Conservation (phyloP, 1,139 yeast species). For the Kodamaea anthophila region DNA sequence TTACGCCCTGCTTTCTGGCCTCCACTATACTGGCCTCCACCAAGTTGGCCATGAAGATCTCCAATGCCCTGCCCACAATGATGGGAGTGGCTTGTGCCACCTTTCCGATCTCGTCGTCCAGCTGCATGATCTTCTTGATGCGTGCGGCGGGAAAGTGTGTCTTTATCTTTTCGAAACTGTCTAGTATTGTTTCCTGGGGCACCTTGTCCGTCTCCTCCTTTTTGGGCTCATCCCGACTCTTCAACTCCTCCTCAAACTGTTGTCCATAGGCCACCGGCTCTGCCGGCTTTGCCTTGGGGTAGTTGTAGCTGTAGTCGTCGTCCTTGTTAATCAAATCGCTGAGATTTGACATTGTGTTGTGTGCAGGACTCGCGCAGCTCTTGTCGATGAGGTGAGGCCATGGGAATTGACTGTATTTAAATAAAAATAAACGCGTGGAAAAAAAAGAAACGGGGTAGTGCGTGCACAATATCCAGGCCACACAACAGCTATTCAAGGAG, state of each 20-base stretch:
- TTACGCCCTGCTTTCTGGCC: conserved; percentile 70
- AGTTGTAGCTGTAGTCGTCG: conserved; percentile 15
- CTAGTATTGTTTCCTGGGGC: conserved; percentile 26
- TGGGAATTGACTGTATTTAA: conserved; percentile 11
- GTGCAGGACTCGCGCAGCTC: conserved; percentile 1
- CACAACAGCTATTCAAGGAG: too few species aligned
- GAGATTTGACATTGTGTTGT: conserved; percentile 13
- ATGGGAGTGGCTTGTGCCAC: conserved; percentile 99
- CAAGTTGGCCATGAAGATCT: conserved; percentile 81
- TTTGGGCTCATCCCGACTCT: conserved; percentile 2
- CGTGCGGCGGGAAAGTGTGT: conserved; percentile 98
- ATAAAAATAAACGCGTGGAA: conserved; percentile 7
- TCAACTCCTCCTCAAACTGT: conserved; percentile 3
- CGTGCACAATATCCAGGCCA: too few species aligned
- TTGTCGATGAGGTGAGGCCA: conserved; percentile 1
- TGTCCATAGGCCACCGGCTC: conserved; percentile 6
- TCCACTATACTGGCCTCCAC: conserved; percentile 80
- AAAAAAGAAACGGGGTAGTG: conserved; percentile 9
- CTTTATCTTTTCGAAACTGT: conserved; percentile 53
- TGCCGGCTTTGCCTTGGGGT: conserved; percentile 2
- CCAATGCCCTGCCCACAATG: conserved; percentile 91
- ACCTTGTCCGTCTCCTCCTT: conserved; percentile 7
- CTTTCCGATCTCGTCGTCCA: conserved; percentile 97
- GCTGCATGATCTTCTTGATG: conserved; percentile 92
- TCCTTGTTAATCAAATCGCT: conserved; percentile 15